phyloP scores from a whole-genome alignment of 2,329 filamentous ascomycete species.

The Sclerotiophoma versabilis region DNA sequence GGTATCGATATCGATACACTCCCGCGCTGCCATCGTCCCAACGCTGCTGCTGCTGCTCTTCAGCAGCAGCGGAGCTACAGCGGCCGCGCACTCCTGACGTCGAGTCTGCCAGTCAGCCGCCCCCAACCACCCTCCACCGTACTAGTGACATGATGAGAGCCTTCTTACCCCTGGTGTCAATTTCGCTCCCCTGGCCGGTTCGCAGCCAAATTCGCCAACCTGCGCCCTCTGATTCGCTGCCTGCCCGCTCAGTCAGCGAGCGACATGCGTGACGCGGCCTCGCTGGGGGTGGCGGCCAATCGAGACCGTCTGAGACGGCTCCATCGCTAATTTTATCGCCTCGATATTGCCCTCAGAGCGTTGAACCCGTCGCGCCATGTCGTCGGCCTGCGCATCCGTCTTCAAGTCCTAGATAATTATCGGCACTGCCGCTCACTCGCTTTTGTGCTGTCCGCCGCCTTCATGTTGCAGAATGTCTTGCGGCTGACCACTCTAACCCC shows the following conservation, averaged over 20 bases:
- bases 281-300: slow-evolving; percentile 9
- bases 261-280: slow-evolving; percentile 10
- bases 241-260: slow-evolving; percentile 13
- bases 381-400: slow-evolving; percentile 1
- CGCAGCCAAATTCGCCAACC: slow-evolving; percentile 7
- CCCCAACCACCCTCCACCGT: not conserved
- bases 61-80: not conserved
- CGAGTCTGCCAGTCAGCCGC: no score
- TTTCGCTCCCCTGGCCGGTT: slow-evolving; percentile 22
- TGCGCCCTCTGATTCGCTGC: slow-evolving; percentile 10
- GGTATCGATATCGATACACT: slow-evolving; percentile 28
- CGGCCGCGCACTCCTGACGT: slow-evolving; percentile 9
- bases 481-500: not conserved
- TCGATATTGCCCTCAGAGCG: slow-evolving; percentile 2
- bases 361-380: slow-evolving; percentile 12
- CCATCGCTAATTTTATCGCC: slow-evolving; percentile 11
- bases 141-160: not conserved
- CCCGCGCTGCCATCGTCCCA: slow-evolving; percentile 27
- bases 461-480: not conserved
- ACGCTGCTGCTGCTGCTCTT: slow-evolving; percentile 15
- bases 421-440: not conserved
- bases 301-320: not conserved
- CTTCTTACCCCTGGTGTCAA: slow-evolving; percentile 16
- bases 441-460: not conserved
- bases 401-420: not conserved